These are phyloP conservation scores for Kwoniella sp. DNA, from an alignment of 768 basidiomycete species.

Conservation along the genomic window DNA sequence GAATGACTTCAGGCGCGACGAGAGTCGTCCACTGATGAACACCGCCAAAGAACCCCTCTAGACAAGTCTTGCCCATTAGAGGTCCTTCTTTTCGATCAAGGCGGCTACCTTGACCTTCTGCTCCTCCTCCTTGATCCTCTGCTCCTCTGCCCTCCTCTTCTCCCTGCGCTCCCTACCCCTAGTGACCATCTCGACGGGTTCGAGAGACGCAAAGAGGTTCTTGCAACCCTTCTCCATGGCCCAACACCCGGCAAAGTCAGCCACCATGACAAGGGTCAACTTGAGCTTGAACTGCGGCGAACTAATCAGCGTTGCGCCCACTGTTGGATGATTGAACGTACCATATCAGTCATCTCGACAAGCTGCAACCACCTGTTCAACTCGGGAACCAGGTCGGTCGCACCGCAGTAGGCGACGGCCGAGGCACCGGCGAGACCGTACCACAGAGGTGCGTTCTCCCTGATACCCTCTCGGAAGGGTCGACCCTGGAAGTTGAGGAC, in stretches of 20 bases:
- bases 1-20: too few relatives aligned
- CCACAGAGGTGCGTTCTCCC: conserved; percentile 88
- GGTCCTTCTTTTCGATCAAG: conserved; percentile 30
- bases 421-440: conserved; percentile 87
- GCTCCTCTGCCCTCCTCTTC: conserved; percentile 55
- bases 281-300: conserved; percentile 69
- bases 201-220: conserved; percentile 76
- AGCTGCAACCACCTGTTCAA: conserved; percentile 94
- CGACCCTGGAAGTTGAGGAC: conserved; percentile 98
- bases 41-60: too few relatives aligned
- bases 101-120: conserved; percentile 16
- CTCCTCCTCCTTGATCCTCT: conserved; percentile 36
- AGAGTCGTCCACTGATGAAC: too few relatives aligned
- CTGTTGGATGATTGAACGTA: conserved; percentile 53
- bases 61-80: conserved; percentile 18
- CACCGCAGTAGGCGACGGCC: conserved; percentile 85
- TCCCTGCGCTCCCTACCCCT: conserved; percentile 77
- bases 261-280: conserved; percentile 72
- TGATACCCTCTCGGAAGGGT: conserved; percentile 95
- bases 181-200: conserved; percentile 78
- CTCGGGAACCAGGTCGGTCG: conserved; percentile 92
- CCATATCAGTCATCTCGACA: conserved; percentile 74
- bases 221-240: conserved; percentile 78
- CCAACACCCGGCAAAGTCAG: conserved; percentile 87
- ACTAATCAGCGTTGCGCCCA: not conserved